Conservation (phyloP, 2,329 filamentous ascomycete genomes). For the Diaporthe caulivora region DNA sequence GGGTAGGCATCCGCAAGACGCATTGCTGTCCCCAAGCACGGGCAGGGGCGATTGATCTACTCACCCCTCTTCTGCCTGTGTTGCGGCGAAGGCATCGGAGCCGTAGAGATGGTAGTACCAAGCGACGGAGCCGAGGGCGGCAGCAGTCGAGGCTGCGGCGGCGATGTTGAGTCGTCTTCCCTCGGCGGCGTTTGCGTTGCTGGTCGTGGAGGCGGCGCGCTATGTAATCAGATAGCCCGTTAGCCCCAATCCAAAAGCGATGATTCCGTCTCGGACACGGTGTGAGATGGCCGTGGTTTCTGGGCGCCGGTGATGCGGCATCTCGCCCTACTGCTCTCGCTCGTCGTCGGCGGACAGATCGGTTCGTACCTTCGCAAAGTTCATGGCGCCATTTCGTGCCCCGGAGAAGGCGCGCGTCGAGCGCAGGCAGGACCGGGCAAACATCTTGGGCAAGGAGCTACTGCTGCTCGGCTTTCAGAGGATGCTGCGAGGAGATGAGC, state of each 20-base stretch:
- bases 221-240: conserved; percentile 46
- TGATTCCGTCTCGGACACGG: conserved; percentile 27
- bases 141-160: conserved; percentile 85
- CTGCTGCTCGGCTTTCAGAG: conserved; percentile 55
- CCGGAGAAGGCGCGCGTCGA: conserved; percentile 87
- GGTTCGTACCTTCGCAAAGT: conserved; percentile 76
- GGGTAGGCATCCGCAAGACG: neutral
- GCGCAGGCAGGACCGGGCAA: conserved; percentile 92
- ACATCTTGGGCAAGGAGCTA: conserved; percentile 75
- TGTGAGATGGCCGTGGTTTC: neutral
- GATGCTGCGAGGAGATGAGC: conserved; percentile 48
- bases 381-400: conserved; percentile 79
- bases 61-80: conserved; percentile 98
- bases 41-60: conserved; percentile 55
- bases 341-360: conserved; percentile 24
- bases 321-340: neutral
- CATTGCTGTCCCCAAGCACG: neutral
- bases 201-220: conserved; percentile 79
- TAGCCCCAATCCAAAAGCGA: conserved; percentile 28
- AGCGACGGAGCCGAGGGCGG: conserved; percentile 89
- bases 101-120: conserved; percentile 99
- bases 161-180: conserved; percentile 80
- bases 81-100: conserved; percentile 87
- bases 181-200: conserved; percentile 78
- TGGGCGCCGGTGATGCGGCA: neutral